Evolutionary conservation across 2,329 filamentous ascomycete genomes (phyloP).

Genomic region (Xylariaceae sp.): DNA sequence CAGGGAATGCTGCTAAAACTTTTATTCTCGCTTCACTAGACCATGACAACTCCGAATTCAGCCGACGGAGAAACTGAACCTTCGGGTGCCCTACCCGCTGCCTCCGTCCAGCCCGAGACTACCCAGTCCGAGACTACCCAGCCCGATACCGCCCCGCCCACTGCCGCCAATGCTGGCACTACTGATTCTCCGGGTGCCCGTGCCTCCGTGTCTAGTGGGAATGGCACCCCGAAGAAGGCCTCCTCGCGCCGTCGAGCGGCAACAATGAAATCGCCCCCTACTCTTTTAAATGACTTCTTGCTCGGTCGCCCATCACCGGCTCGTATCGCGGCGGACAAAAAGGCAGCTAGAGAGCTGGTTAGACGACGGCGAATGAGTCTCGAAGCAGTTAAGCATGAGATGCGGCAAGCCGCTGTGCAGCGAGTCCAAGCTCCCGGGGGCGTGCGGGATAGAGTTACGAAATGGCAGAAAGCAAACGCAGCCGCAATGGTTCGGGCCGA

Average conservation of each 20-base stretch:
- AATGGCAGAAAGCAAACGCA: constrained; percentile 79
- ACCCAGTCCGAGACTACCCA: neutral
- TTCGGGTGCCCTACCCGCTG: constrained; percentile 24
- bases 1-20: constrained; percentile 25
- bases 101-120: too few relatives aligned
- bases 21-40: constrained; percentile 22
- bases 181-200: constrained; percentile 15
- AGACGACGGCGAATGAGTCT: constrained; percentile 53
- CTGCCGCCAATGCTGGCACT: constrained; percentile 18
- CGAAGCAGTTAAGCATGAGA: constrained; percentile 56
- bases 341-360: constrained; percentile 34
- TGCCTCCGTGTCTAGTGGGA: constrained; percentile 19
- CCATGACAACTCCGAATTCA: constrained; percentile 32
- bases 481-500: constrained; percentile 54
- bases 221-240: constrained; percentile 23
- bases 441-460: constrained; percentile 74
- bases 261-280: constrained; percentile 29
- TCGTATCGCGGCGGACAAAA: constrained; percentile 47
- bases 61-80: constrained; percentile 31
- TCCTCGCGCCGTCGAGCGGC: constrained; percentile 28
- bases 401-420: constrained; percentile 55
- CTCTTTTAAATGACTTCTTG: constrained; percentile 32
- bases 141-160: neutral
- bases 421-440: constrained; percentile 59
- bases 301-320: constrained; percentile 42